Conservation (phyloP, 2,329 filamentous ascomycete species). For the Apiospora rasikravindrae region DNA sequence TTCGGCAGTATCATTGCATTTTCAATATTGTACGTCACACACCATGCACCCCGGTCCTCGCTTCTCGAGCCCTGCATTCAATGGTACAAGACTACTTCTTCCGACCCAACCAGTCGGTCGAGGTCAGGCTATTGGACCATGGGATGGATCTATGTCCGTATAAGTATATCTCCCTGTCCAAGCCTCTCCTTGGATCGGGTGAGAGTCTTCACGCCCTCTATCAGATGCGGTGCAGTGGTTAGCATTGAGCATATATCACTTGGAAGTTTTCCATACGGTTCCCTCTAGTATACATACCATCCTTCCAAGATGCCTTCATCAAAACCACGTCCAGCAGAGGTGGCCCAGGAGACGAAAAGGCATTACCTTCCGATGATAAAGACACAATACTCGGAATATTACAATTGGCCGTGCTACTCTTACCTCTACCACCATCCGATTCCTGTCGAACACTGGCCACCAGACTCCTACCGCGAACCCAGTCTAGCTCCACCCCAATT, state of each 20-base stretch:
- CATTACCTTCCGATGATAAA: conserved; percentile 70
- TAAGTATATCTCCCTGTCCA: conserved; percentile 21
- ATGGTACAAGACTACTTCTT: conserved; percentile 15
- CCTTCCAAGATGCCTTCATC: conserved; percentile 56
- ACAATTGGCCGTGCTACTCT: conserved; percentile 62
- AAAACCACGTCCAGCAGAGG: conserved; percentile 69
- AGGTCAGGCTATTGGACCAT: conserved; percentile 13
- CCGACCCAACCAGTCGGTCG: conserved; percentile 14
- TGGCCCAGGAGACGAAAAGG: conserved; percentile 75
- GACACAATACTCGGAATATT: conserved; percentile 52
- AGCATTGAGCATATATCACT: neutral
- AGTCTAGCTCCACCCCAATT: conserved; percentile 50
- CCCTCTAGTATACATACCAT: neutral
- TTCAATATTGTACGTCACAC: conserved; percentile 19
- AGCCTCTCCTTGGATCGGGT: conserved; percentile 5
- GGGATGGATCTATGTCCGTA: conserved; percentile 7
- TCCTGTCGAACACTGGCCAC: conserved; percentile 29
- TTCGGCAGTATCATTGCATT: conserved; percentile 17
- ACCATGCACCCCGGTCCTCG: conserved; percentile 17
- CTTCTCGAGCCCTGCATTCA: conserved; percentile 17
- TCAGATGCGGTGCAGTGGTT: neutral
- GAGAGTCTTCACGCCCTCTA: conserved; percentile 4
- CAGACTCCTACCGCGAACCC: conserved; percentile 48
- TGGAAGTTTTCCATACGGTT: neutral
- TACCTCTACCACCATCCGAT: conserved; percentile 60